A percentile compares a stretch with the other conserved stretches of the same genome.
Conservation (phyloP, 495 filamentous ascomycete genomes). For the Emericellopsis terricola region DNA sequence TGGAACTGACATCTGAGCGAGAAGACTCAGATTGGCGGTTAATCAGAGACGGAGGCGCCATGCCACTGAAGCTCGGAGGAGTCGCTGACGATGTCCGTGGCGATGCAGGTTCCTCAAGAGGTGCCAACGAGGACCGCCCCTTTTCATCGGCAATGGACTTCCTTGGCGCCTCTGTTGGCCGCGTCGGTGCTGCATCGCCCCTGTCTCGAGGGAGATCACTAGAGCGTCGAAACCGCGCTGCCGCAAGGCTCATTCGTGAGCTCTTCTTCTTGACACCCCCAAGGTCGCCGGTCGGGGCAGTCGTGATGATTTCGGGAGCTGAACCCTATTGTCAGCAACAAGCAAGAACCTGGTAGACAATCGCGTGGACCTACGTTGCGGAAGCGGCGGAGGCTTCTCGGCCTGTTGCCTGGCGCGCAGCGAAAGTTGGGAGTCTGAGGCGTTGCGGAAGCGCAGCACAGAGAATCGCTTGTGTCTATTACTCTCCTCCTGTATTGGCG, state of each 20-base stretch:
- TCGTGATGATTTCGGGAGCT: constrained; percentile 88
- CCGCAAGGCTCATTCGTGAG: constrained; percentile 27
- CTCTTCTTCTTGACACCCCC: constrained; percentile 29
- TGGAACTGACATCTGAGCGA: constrained; percentile 69
- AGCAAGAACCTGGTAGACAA: constrained; percentile 4
- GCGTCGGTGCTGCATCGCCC: constrained; percentile 9
- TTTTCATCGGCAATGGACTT: constrained; percentile 21
- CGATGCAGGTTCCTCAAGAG: not conserved
- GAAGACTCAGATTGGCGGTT: constrained; percentile 79
- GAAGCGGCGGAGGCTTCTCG: constrained; percentile 49
- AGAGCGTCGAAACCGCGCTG: constrained; percentile 22
- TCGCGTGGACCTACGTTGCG: constrained; percentile 31
- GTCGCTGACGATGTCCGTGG: constrained; percentile 1
- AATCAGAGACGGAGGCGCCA: not conserved
- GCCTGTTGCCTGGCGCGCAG: constrained; percentile 57
- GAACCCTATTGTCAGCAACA: constrained; percentile 7
- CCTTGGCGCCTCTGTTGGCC: constrained; percentile 6
- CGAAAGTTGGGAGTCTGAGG: constrained; percentile 82
- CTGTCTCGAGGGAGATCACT: constrained; percentile 20
- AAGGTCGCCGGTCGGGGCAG: constrained; percentile 62
- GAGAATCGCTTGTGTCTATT: constrained; percentile 57
- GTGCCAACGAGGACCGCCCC: not conserved
- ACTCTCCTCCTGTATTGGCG: constrained; percentile 25
- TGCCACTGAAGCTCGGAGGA: constrained; percentile 1
- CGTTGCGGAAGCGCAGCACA: constrained; percentile 80